These are phyloP conservation scores for Pontederia crassipes DNA, from an alignment of 176 grass and related monocot genomes.

Conservation along the genomic window DNA sequence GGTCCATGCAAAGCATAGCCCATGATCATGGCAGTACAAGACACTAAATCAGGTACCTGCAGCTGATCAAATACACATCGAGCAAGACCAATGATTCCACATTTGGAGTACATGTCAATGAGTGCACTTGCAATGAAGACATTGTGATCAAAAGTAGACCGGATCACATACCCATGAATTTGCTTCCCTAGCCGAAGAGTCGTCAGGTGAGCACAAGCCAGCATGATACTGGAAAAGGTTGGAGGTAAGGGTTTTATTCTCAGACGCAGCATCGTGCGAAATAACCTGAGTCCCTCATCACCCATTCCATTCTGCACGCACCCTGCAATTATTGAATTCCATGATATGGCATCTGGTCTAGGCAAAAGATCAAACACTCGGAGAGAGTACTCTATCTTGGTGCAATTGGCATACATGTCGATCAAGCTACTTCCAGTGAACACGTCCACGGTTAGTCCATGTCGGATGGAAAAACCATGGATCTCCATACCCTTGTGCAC, in stretches of 20 bases:
- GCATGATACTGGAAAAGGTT: slow-evolving; percentile 55
- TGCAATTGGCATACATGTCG: slow-evolving; percentile 59
- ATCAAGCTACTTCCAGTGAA: slow-evolving; percentile 62
- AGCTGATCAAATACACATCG: slow-evolving; percentile 39
- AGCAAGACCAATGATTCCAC: slow-evolving; percentile 39
- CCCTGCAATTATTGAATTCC: slow-evolving; percentile 54
- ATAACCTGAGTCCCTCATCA: slow-evolving; percentile 47
- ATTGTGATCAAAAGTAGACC: slow-evolving; percentile 30
- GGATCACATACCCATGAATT: slow-evolving; percentile 38
- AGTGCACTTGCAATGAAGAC: slow-evolving; percentile 53
- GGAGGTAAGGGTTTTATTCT: slow-evolving; percentile 35
- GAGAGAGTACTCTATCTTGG: slow-evolving; percentile 28
- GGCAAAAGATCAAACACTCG: slow-evolving; percentile 38
- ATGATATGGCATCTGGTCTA: slow-evolving; percentile 31
- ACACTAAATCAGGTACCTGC: slow-evolving; percentile 37
- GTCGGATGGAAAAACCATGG: slow-evolving; percentile 44
- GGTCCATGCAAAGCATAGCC: slow-evolving; percentile 68
- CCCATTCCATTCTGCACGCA: slow-evolving; percentile 47
- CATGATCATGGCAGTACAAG: slow-evolving; percentile 69
- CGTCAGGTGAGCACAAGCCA: slow-evolving; percentile 39
- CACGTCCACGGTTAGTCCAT: slow-evolving; percentile 30
- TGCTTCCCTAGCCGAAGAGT: slow-evolving; percentile 50
- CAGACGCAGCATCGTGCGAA: slow-evolving; percentile 34
- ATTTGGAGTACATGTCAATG: slow-evolving; percentile 73
- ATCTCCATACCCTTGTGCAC: slow-evolving; percentile 43